These are phyloP conservation scores for Miscanthus lutarioriparius DNA, from an alignment of 176 grass and related monocot genomes.

Conservation along the genomic window DNA sequence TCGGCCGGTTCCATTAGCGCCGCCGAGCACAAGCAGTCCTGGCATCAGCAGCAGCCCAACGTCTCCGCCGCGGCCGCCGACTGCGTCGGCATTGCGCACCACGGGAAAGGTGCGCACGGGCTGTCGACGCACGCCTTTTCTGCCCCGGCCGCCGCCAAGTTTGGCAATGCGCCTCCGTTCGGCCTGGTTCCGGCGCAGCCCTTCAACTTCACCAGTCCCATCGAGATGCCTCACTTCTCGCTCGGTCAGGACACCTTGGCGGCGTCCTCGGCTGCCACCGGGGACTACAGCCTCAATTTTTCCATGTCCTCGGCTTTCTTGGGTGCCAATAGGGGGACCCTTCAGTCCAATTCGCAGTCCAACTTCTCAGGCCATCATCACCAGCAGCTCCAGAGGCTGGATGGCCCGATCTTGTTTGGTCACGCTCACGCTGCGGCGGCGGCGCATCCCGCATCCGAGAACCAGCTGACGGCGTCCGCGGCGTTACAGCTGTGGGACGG, in stretches of 20 bases:
- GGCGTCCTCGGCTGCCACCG: conserved; percentile 35
- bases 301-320: conserved; percentile 70
- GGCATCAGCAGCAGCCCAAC: conserved; percentile 6
- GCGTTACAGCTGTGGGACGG: conserved; percentile 75
- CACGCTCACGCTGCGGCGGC: conserved; percentile 37
- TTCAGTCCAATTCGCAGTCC: conserved; percentile 95
- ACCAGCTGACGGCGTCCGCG: conserved; percentile 39
- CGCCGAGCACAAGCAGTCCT: conserved; percentile 30
- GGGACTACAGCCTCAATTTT: conserved; percentile 78
- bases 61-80: conserved; percentile 22
- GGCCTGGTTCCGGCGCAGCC: conserved; percentile 41
- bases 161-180: conserved; percentile 41
- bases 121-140: conserved; percentile 28
- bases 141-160: conserved; percentile 17
- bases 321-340: conserved; percentile 92
- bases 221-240: conserved; percentile 67
- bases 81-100: conserved; percentile 25
- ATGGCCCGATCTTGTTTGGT: conserved; percentile 55
- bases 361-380: conserved; percentile 52
- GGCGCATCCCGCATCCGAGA: conserved; percentile 33
- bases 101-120: conserved; percentile 16
- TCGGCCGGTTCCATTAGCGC: conserved; percentile 30
- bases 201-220: conserved; percentile 39
- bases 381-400: conserved; percentile 55
- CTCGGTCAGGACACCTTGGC: conserved; percentile 47